These are phyloP conservation scores for Geotrichum europaeum DNA, from an alignment of 1,139 yeast species.

Conservation along the genomic window DNA sequence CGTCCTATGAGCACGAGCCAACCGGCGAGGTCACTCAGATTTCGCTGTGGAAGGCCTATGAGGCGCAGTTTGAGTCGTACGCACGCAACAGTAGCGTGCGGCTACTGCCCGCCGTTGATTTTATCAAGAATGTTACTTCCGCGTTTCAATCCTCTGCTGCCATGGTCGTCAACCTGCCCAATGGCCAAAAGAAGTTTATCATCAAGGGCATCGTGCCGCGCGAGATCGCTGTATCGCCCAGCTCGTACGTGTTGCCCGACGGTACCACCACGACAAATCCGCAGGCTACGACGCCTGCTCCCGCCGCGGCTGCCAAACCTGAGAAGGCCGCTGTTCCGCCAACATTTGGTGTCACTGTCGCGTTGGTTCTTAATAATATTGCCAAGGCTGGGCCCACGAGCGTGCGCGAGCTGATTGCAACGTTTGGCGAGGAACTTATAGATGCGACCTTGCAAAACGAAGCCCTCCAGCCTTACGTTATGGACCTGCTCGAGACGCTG, in stretches of 20 bases:
- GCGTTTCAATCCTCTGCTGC: slow-evolving; percentile 93
- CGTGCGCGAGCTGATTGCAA: slow-evolving; percentile 12
- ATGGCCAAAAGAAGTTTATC: slow-evolving; percentile 71
- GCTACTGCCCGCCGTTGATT: slow-evolving; percentile 89
- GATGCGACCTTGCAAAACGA: slow-evolving; percentile 28
- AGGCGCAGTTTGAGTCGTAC: slow-evolving; percentile 62
- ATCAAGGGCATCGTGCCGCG: slow-evolving; percentile 85
- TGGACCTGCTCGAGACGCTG: slow-evolving; percentile 21
- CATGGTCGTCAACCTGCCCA: slow-evolving; percentile 63
- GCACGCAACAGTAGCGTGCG: slow-evolving; percentile 43
- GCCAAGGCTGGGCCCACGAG: slow-evolving; percentile 31
- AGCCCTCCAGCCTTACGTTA: slow-evolving; percentile 23
- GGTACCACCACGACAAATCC: neutral
- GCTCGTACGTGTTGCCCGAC: neutral
- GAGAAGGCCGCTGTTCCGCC: slow-evolving; percentile 23
- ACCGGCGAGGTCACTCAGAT: slow-evolving; percentile 91
- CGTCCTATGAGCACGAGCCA: slow-evolving; percentile 73
- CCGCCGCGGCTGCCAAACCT: neutral
- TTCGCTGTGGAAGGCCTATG: slow-evolving; percentile 93
- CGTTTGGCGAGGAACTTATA: slow-evolving; percentile 20
- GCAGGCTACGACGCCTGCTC: neutral
- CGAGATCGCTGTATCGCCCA: neutral
- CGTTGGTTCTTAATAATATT: slow-evolving; percentile 36
- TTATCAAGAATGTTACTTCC: slow-evolving; percentile 84
- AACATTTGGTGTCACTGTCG: slow-evolving; percentile 34